phyloP scores from a whole-genome alignment of 2,329 filamentous ascomycete genomes.

The Colletotrichum sp. region DNA sequence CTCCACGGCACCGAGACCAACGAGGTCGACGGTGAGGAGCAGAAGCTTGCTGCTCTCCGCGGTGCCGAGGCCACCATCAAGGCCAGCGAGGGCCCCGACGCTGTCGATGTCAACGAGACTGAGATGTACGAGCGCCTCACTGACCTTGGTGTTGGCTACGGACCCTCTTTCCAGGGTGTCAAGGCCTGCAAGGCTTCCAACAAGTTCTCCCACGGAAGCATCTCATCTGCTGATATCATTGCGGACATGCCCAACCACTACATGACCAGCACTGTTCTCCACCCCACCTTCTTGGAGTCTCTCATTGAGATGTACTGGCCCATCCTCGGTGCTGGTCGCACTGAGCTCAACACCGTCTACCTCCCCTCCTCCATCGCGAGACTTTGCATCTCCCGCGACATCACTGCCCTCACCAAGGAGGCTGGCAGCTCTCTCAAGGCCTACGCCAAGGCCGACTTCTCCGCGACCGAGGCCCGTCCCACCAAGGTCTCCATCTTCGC shows the following conservation, averaged over 20 bases:
- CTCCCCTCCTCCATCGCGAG: slow-evolving; percentile 36
- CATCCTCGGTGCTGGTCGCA: slow-evolving; percentile 32
- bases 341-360: slow-evolving; percentile 34
- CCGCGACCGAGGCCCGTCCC: slow-evolving; percentile 11
- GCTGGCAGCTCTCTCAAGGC: slow-evolving; percentile 32
- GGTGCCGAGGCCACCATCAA: slow-evolving; percentile 34
- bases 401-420: slow-evolving; percentile 35
- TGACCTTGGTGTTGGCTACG: slow-evolving; percentile 54
- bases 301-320: slow-evolving; percentile 33
- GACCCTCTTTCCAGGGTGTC: slow-evolving; percentile 56
- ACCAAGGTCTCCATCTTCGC: slow-evolving; percentile 25
- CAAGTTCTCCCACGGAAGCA: slow-evolving; percentile 16
- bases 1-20: slow-evolving; percentile 41
- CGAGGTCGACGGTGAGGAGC: slow-evolving; percentile 41
- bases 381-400: slow-evolving; percentile 29
- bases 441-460: slow-evolving; percentile 23
- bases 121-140: slow-evolving; percentile 52
- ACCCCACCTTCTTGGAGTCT: slow-evolving; percentile 25
- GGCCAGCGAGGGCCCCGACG: slow-evolving; percentile 30
- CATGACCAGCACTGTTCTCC: slow-evolving; percentile 22
- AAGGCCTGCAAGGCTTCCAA: slow-evolving; percentile 43
- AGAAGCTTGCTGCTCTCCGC: slow-evolving; percentile 27
- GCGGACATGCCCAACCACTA: slow-evolving; percentile 26
- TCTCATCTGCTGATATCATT: slow-evolving; percentile 13
- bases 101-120: slow-evolving; percentile 22